Evolutionary conservation across 371 early-diverging fungal genomes (phyloP), one percentile per base, ranked within the genome.

Genomic region (Apophysomyces variabilis): DNA sequence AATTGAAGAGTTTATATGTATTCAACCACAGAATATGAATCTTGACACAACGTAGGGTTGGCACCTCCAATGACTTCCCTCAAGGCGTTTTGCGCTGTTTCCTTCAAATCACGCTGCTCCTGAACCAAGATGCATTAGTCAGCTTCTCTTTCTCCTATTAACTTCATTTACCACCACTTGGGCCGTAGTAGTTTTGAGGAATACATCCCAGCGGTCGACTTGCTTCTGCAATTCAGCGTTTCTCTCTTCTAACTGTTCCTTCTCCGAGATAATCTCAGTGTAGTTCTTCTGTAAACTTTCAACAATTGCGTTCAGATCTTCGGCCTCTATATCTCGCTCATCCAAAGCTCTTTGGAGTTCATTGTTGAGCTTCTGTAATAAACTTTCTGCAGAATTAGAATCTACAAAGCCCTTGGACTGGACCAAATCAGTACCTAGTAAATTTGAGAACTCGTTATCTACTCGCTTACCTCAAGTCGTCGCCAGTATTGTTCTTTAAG

Each of bases 121-220:
- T 26, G 26, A 26, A 26, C 26, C 26, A 26, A 26, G 26, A 26
- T 26, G 2, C 26, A 26, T 26, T 26, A 26, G 26, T 26, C 26
- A 1, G 26, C 26, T 26, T 26, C 2, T 26, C 26, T 26, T 26
- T 26, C 26, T 26, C 26, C 26, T 26, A 26, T 26, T 26, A 26
- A 26, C 26, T 26, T 26, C 45, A 45, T 8, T 72, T 69, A 80
- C 83, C 74, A 78, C 78, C 9, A 70, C 45, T 38, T 64, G 26
- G 54, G 71, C 72, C 44, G 72, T 50, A 35, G 72, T 60, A 11
- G 58, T 59, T 12, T 72, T 75, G 57, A 75, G 65, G 63, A 72
- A 69, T 21, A 59, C 67, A 45, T 69, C 66, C 4, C 75, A 60
- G 39, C 72, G 61, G 18, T 45, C 21, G 11, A 75, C 58, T 36